These are phyloP conservation scores for Chlamydomonas sp. DNA, from an alignment of 139 green algal genomes.

Conservation along the genomic window DNA sequence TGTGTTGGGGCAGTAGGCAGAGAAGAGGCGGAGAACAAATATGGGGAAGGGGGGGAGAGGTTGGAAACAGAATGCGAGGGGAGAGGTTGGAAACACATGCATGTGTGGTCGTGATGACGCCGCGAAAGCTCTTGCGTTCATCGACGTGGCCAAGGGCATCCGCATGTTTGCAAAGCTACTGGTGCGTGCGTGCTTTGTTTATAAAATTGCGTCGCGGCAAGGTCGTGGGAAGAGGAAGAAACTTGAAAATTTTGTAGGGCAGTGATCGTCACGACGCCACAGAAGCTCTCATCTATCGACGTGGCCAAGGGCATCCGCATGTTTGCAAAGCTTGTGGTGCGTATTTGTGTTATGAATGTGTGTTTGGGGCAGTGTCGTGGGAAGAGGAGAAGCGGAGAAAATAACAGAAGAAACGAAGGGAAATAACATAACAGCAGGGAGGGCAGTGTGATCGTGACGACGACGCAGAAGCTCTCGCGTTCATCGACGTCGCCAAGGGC, in stretches of 20 bases:
- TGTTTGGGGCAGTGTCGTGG: conserved; percentile 1
- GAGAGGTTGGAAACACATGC: too few species aligned
- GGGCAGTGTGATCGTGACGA: too few species aligned
- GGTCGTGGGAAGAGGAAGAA: too few species aligned
- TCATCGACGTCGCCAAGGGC: conserved; percentile 98
- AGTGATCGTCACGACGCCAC: conserved; percentile 97
- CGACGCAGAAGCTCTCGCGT: conserved; percentile 94
- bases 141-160: conserved; percentile 98
- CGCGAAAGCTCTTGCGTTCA: conserved; percentile 95
- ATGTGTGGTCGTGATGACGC: too few species aligned
- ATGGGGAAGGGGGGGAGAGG: too few species aligned
- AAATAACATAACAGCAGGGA: too few species aligned
- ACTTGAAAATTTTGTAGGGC: too few species aligned
- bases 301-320: conserved; percentile 98
- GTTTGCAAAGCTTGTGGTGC: conserved; percentile 85
- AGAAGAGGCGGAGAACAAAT: too few species aligned
- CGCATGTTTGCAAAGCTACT: conserved; percentile 95
- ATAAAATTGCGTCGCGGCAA: too few species aligned
- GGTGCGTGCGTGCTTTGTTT: conserved; percentile 18
- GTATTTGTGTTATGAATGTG: conserved; percentile 15
- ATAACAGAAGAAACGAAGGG: too few species aligned
- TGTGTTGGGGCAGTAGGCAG: background rate
- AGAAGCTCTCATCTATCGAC: conserved; percentile 97
- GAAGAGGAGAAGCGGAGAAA: too few species aligned
- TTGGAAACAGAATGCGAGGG: too few species aligned